A percentile compares a stretch with the other conserved stretches of the same genome.
These are phyloP conservation scores for Epicoccum sorghinum DNA, from an alignment of 2,329 filamentous ascomycete species.

Conservation along the genomic window DNA sequence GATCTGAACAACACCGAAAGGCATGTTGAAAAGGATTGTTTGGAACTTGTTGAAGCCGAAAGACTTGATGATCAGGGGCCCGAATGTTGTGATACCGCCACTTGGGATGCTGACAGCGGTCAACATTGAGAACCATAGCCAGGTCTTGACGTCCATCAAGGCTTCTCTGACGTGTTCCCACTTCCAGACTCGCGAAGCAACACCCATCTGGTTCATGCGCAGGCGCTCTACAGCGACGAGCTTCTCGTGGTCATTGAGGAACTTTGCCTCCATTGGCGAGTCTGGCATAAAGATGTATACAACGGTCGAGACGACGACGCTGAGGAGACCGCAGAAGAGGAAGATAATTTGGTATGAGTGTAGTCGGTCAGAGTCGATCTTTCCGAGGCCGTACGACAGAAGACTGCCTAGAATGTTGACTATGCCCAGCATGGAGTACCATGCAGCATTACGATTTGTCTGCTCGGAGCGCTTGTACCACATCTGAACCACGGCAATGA, in stretches of 20 bases:
- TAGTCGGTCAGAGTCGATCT: conserved; percentile 57
- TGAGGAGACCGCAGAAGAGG: conserved; percentile 51
- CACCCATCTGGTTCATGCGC: conserved; percentile 51
- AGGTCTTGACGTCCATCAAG: conserved; percentile 64
- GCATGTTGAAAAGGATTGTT: conserved; percentile 66
- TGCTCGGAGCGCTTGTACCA: conserved; percentile 68
- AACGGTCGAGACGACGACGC: conserved; percentile 57
- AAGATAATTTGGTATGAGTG: conserved; percentile 47
- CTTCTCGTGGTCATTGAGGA: conserved; percentile 62
- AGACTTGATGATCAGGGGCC: conserved; percentile 62
- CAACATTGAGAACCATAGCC: conserved; percentile 60
- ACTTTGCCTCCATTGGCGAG: conserved; percentile 65
- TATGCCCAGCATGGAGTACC: conserved; percentile 67
- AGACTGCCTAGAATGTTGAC: conserved; percentile 63
- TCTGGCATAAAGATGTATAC: conserved; percentile 67
- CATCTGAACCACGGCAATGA: conserved; percentile 52
- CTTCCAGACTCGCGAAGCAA: conserved; percentile 55
- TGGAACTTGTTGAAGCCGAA: conserved; percentile 64
- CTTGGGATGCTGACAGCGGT: conserved; percentile 55
- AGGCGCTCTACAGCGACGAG: conserved; percentile 63
- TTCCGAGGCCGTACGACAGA: conserved; percentile 64
- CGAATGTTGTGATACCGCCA: conserved; percentile 65
- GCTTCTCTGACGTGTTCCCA: conserved; percentile 63
- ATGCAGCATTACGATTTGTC: conserved; percentile 61
- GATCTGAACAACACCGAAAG: conserved; percentile 66